Evolutionary conservation across 345 rosid species (phyloP), one percentile per base, ranked within the genome.

Genomic region (Abelmoschus esculentus): DNA sequence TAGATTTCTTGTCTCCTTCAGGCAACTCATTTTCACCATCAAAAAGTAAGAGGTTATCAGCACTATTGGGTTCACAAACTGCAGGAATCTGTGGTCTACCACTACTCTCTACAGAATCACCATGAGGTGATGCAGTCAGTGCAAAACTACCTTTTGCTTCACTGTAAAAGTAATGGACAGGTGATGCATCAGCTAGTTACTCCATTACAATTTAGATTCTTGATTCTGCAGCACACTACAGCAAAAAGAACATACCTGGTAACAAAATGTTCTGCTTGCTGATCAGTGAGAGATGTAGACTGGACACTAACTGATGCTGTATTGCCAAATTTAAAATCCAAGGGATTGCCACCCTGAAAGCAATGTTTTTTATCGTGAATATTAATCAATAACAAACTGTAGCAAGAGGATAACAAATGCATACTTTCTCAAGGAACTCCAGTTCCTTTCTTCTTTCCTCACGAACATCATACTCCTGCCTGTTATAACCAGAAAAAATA

Each of bases 381-480:
- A 44, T 46, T 47, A 47, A 78, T 57, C 34, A 10, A 69, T 71
- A 70, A 26, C 57, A 73, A 38, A 63, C 38, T 74, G 74, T n/a
- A 55, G 26, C 61, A 77, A 77, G 67, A 63, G 52, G 52, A 54
- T 56, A 63, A 70, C 57, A 36, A 59, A 72, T 46, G 59, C 91
- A 69, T 96, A 96, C 99, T 89, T 96, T 92, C 87, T 90, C 96
- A 59, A 96, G 91, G 82, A 90, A 96, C 76, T 96, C 99, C 73
- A 96, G 76, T 71, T 96, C 99, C 77, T 89, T 85, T 81, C 92
- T 84, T 79, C 97, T 87, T 87, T 89, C 96, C 83, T 92, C 98
- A 1, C 97, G 96, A 70, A 90, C 95, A 84, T 96, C 92, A 87
- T 87, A 92, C 87, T 92, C 99, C 77, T 87, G 96, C 77, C 99